Evolutionary conservation across 352 stramenopile species (phyloP).

Genomic region (Thraustochytrium sp.): DNA sequence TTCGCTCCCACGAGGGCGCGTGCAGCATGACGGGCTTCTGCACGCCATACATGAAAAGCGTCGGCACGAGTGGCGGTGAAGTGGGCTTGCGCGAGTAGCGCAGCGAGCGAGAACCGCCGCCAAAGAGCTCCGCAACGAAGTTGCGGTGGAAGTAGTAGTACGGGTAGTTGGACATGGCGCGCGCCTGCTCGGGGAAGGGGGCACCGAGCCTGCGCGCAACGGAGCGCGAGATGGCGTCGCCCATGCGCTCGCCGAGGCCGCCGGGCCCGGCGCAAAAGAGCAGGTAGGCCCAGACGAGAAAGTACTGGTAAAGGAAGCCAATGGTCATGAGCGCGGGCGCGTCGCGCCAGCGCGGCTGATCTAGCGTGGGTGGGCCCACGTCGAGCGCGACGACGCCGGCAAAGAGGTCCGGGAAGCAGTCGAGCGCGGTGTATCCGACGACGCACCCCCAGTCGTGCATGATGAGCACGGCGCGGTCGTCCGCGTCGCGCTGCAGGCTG

Average conservation of each 20-base stretch:
- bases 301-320: conserved; percentile 15
- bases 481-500: not conserved
- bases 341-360: not conserved
- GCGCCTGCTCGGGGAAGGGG: not conserved
- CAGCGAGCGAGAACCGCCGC: not conserved
- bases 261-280: not conserved
- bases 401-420: conserved; percentile 14
- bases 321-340: not conserved
- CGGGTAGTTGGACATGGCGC: not conserved
- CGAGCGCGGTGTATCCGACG: not conserved
- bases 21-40: conserved; percentile 17
- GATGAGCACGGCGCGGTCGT: not conserved
- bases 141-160: conserved; percentile 33
- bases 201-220: not conserved
- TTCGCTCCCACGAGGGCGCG: not conserved
- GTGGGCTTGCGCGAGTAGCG: not conserved
- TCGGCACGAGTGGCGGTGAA: not conserved
- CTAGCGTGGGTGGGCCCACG: not conserved
- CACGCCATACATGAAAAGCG: conserved; percentile 23
- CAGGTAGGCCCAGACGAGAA: not conserved
- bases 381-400: not conserved
- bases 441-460: conserved; percentile 24
- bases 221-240: not conserved
- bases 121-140: conserved; percentile 13
- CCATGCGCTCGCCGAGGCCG: not conserved